Base-by-base conservation (phyloP, 139 green algal species). In the Chlamydomonas asymmetrica region DNA sequence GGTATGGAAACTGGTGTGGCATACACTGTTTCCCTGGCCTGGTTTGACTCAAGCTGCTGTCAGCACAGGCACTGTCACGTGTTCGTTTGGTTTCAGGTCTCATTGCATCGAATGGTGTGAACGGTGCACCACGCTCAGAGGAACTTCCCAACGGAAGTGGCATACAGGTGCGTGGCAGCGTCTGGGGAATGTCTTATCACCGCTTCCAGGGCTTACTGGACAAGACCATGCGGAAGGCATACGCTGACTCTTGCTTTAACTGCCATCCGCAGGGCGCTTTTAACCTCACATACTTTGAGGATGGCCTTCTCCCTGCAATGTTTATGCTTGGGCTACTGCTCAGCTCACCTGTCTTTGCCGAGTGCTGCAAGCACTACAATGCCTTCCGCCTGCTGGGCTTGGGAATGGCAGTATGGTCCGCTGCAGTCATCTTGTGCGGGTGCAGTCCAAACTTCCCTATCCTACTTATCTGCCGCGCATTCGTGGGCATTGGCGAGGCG, bases 261-360 rank as follows among this genome's bases (percentile, higher is more conserved):
- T 74, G 38, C 50, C n/a, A n/a, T 29, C 37, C 68, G 18, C 78
- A 95, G 86, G 90, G 90, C 18, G 90, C 94, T 2, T 97, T 98
- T 73, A 66, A 80, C 4, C 83, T 99, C 4, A 85, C 74, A 38
- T 89, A 97, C 71, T 91, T 92, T n/a, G 77, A 97, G 79, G 94
- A 98, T 80, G 95, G 96, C 0, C 72, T 98, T 48, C 84, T 98
- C 37, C 88, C 93, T 0, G 88, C 92, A 6, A 89, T 92, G 23
- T 99, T 98, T 83, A 94, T 99, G 89, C 86, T 98, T 2, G 95
- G 95, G 4, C 87, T 99, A 38, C 88, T 99, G n/a, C 62, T 95
- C 23, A 89, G 87, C 25, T 95, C 91, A 0, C 94, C 96, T 8
- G 71, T 97, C 2, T 99, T 99, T 80, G 94, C 95, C 4, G 84